Percentiles rank a stretch among this genome's conserved stretches.
Conservation (phyloP, 345 rosid species). For the Combretum micranthum region DNA sequence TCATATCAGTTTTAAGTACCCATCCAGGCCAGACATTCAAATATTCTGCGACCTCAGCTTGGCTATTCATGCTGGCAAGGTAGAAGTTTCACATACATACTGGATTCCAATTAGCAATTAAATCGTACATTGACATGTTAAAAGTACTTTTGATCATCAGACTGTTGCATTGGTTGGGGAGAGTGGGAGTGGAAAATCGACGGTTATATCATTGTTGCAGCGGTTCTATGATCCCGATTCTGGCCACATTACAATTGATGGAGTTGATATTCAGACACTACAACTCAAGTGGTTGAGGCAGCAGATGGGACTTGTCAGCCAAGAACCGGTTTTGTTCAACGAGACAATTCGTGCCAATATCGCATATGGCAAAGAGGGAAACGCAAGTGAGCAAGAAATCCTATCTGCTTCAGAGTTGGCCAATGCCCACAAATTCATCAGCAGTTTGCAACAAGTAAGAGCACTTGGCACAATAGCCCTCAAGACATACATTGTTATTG, state of each 20-base stretch:
- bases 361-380: constrained; percentile 70
- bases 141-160: constrained; percentile 24
- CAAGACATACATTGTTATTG: too few species aligned
- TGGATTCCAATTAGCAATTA: neutral
- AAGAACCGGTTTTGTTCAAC: constrained; percentile 68
- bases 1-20: constrained; percentile 69
- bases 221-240: constrained; percentile 78
- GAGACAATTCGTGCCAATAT: constrained; percentile 73
- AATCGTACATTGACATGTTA: neutral
- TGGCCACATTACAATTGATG: constrained; percentile 63
- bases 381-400: constrained; percentile 62
- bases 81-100: constrained; percentile 6
- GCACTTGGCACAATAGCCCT: too few species aligned
- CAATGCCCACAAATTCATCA: constrained; percentile 77
- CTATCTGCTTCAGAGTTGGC: constrained; percentile 62
- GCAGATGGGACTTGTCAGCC: constrained; percentile 76
- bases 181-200: constrained; percentile 84
- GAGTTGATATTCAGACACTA: constrained; percentile 52
- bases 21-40: constrained; percentile 65
- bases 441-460: constrained; percentile 57
- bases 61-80: constrained; percentile 70
- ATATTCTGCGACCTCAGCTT: constrained; percentile 53
- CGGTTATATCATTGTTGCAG: constrained; percentile 59
- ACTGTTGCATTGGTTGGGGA: constrained; percentile 84
- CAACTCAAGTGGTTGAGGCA: constrained; percentile 71